These are phyloP conservation scores for Ricinus communis DNA, from an alignment of 345 rosid species.

Conservation along the genomic window DNA sequence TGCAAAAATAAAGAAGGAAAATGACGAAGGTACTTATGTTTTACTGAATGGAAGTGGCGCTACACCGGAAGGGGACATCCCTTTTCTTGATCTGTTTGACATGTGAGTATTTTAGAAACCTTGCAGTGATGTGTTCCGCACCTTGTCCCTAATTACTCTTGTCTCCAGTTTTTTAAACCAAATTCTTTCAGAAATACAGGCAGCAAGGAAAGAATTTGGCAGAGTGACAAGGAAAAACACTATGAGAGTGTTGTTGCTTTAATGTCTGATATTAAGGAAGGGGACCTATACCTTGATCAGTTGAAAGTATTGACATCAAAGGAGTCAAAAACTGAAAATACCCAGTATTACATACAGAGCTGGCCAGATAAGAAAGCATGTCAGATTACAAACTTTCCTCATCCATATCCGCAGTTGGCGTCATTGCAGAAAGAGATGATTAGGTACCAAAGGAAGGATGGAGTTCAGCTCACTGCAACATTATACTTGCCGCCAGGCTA, in stretches of 20 bases:
- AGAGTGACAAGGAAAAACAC: constrained; percentile 89
- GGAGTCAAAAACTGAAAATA: constrained; percentile 94
- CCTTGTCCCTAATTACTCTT: neutral
- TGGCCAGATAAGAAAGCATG: constrained; percentile 83
- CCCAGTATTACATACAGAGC: constrained; percentile 76
- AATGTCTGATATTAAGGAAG: constrained; percentile 87
- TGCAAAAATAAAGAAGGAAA: constrained; percentile 79
- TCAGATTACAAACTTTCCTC: constrained; percentile 87
- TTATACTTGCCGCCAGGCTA: constrained; percentile 88
- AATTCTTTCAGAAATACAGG: constrained; percentile 74
- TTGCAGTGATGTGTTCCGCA: constrained; percentile 1
- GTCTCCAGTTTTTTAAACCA: constrained; percentile 30
- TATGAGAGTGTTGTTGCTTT: constrained; percentile 85
- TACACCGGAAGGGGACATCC: constrained; percentile 94
- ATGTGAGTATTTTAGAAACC: constrained; percentile 56
- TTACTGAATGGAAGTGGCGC: constrained; percentile 95
- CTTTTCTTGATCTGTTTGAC: constrained; percentile 95
- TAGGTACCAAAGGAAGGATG: constrained; percentile 91
- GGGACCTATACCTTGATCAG: constrained; percentile 63
- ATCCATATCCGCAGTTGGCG: constrained; percentile 94
- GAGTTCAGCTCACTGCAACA: constrained; percentile 95
- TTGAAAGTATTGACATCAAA: constrained; percentile 81
- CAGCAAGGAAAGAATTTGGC: constrained; percentile 94
- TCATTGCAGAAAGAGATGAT: constrained; percentile 95
- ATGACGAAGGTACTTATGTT: constrained; percentile 58